Evolutionary conservation across 768 basidiomycete genomes (phyloP), one percentile per base, ranked within the genome.

Genomic region (Tylopilus plumbeoviolaceoides): DNA sequence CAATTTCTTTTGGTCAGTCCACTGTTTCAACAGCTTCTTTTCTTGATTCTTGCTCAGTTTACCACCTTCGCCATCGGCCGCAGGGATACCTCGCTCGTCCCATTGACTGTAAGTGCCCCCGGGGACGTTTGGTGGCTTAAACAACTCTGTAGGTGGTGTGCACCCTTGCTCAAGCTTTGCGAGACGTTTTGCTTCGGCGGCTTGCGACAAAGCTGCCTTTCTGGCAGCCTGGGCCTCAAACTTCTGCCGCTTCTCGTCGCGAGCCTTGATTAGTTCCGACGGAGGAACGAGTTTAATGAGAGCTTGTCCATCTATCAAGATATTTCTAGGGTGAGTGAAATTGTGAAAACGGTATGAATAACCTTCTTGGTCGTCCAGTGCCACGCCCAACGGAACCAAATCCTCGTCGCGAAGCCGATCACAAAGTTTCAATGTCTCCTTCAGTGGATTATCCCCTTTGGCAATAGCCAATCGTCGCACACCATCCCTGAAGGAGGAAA

Each of bases 361-460:
- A 85, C 93, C 93, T 77, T 95, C 92, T 73, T 93, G 91, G 73
- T 99, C 97, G 66, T 98, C 97, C 31, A 99, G 75, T 8, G 94
- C 94, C 7, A 99, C 91, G 8, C 97, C 97, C 46, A 98, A 76
- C n/a, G 93, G 87, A 40, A 95, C 86, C 40, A 98, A 74, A 63
- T 97, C 95, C 31, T 80, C 75, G 65, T 98, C 95, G 15, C 97
- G 83, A 54, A 99, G 78, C 58, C 82, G 84, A 73, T 99, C 97
- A 63, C 85, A 94, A 21, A 97, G 80, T 20, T 82, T 78, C 44
- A 99, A 74, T 57, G 98, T 89, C 56, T 95, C 89, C 66, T 84
- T 84, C 36, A 87, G 69, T 3, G 89, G 79, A 18, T 76, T 71
- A 10, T 85, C 82, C 18, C 75, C 75, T 64, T 83, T 85, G 28